phyloP scores from a whole-genome alignment of 371 early-diverging fungal genomes.

The Choanephora cucurbitarum region DNA sequence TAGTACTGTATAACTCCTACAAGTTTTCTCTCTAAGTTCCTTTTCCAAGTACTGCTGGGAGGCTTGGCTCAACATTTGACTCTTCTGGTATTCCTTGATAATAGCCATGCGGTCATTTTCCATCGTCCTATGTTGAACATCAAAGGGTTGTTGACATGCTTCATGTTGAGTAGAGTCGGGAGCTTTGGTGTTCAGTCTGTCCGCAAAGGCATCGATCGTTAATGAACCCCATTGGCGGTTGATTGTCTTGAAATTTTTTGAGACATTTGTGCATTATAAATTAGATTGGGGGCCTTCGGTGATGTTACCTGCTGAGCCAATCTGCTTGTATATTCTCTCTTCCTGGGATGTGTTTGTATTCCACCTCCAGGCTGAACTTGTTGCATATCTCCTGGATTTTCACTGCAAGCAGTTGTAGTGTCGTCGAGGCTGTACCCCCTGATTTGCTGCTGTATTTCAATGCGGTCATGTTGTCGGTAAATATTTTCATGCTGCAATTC shows the following conservation, averaged over 20 bases:
- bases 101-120: conserved; percentile 10
- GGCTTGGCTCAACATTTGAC: no score
- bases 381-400: conserved; percentile 14
- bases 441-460: conserved; percentile 15
- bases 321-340: conserved; percentile 12
- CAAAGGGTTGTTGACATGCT: not conserved
- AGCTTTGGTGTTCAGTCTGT: conserved; percentile 1
- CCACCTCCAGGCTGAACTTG: conserved; percentile 3
- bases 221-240: conserved; percentile 5
- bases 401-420: conserved; percentile 10
- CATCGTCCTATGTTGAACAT: not conserved
- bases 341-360: conserved; percentile 15
- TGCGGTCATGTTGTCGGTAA: conserved; percentile 12
- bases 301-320: conserved; percentile 7
- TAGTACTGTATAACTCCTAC: no score
- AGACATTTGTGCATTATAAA: conserved; percentile 8
- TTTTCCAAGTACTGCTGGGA: no score
- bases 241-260: not conserved
- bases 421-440: conserved; percentile 8
- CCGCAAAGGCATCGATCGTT: conserved; percentile 5
- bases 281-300: not conserved
- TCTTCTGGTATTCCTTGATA: no score
- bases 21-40: no score
- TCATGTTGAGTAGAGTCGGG: conserved; percentile 1
- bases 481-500: conserved; percentile 1